Evolutionary conservation across 2,329 filamentous ascomycete species (phyloP).

Genomic region (Sporothrix mexicana): DNA sequence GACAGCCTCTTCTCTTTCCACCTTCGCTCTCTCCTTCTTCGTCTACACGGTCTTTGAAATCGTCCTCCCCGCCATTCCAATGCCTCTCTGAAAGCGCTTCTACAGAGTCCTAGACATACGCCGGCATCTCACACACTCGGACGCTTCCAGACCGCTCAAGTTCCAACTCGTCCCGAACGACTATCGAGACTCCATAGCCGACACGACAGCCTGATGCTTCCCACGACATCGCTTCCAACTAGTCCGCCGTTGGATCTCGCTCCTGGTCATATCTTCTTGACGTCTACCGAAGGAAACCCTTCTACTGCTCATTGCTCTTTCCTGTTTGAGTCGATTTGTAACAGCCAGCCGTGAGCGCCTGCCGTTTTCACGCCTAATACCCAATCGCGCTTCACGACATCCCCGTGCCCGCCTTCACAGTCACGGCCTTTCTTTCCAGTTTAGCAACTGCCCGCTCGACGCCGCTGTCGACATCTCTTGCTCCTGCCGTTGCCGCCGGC

Average conservation of each 20-base stretch:
- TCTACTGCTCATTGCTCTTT: not conserved
- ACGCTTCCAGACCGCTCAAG: conserved; percentile 15
- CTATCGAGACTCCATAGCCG: not conserved
- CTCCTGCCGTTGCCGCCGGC: not conserved
- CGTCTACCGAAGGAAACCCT: not conserved
- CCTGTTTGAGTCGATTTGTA: not conserved
- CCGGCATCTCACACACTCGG: not conserved
- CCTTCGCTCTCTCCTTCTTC: not conserved
- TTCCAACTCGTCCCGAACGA: not conserved
- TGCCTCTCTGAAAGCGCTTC: conserved; percentile 11
- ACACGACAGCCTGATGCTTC: not conserved
- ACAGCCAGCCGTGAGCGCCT: not conserved
- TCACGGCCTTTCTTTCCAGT: not conserved
- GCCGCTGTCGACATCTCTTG: not conserved
- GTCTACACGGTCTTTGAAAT: not conserved
- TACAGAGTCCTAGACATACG: conserved; percentile 1
- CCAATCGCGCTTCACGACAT: not conserved
- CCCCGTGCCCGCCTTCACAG: not conserved
- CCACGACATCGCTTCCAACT: not conserved
- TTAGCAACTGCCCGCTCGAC: not conserved
- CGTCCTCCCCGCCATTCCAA: conserved; percentile 9
- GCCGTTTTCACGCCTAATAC: not conserved
- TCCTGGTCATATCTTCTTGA: not conserved
- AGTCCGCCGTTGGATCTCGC: not conserved
- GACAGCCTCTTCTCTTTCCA: not conserved